These are phyloP conservation scores for Aegilops longissima DNA, from an alignment of 176 grass and related monocot genomes.

Conservation along the genomic window DNA sequence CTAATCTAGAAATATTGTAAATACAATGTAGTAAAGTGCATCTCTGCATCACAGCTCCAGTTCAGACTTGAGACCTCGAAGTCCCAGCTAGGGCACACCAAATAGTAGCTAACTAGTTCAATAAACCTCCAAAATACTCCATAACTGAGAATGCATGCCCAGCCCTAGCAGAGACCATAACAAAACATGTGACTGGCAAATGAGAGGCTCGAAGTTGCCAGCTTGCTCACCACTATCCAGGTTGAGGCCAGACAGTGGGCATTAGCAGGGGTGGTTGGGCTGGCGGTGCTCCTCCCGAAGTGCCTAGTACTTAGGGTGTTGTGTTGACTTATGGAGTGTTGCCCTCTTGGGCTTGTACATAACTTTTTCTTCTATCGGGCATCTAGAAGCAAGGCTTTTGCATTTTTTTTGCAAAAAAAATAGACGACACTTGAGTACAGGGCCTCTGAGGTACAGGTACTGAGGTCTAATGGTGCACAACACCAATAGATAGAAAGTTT, in stretches of 20 bases:
- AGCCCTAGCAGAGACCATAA: neutral
- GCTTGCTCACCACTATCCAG: neutral
- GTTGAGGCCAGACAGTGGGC: neutral
- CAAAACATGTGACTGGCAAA: neutral
- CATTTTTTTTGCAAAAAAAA: neutral
- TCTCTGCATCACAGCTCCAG: conserved; percentile 5
- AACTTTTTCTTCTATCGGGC: neutral
- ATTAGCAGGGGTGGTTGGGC: neutral
- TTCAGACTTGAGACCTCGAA: neutral
- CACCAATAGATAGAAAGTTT: neutral
- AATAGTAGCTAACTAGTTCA: conserved; percentile 8
- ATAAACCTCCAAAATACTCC: neutral
- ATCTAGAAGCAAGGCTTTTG: neutral
- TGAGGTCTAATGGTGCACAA: neutral
- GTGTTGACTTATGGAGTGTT: neutral
- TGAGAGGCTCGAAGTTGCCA: neutral
- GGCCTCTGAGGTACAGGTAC: neutral
- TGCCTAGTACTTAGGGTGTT: neutral
- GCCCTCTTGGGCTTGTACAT: neutral
- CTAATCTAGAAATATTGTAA: neutral
- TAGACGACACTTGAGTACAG: neutral
- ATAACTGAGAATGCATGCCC: neutral
- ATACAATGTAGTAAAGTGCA: neutral
- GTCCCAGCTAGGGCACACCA: neutral
- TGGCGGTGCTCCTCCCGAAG: neutral